These are phyloP conservation scores for Gossypium herbaceum DNA, from an alignment of 345 rosid species.

Conservation along the genomic window DNA sequence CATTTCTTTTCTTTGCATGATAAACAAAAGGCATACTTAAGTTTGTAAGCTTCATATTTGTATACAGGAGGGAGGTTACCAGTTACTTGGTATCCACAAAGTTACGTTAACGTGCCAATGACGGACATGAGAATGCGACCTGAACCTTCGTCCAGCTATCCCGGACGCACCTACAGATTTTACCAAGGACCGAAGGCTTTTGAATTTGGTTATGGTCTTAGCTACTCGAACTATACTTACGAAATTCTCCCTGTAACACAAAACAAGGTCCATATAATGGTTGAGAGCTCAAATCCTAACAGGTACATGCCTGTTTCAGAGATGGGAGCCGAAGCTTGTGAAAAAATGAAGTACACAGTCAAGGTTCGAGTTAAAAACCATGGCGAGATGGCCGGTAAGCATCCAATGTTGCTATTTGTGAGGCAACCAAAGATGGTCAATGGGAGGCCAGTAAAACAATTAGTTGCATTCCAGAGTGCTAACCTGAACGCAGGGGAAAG, in stretches of 20 bases:
- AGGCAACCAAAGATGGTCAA: constrained; percentile 28
- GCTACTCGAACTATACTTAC: constrained; percentile 54
- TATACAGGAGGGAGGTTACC: constrained; percentile 26
- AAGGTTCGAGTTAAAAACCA: constrained; percentile 37
- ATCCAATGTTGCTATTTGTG: constrained; percentile 43
- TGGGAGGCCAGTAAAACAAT: constrained; percentile 38
- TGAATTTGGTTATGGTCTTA: constrained; percentile 51
- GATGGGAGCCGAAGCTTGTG: constrained; percentile 33
- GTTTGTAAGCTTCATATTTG: not conserved
- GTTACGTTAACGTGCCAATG: constrained; percentile 33
- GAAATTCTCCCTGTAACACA: constrained; percentile 25
- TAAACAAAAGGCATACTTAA: not conserved
- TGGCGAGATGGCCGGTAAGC: constrained; percentile 47
- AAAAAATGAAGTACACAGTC: constrained; percentile 26
- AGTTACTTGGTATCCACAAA: constrained; percentile 10
- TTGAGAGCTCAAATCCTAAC: not conserved
- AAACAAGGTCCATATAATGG: constrained; percentile 16
- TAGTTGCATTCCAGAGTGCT: constrained; percentile 17
- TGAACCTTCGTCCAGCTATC: constrained; percentile 40
- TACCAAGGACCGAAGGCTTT: constrained; percentile 43
- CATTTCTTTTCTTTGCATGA: not conserved
- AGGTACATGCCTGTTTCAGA: constrained; percentile 28
- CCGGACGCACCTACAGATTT: constrained; percentile 62
- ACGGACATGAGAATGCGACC: constrained; percentile 63
- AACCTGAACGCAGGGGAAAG: not conserved